Percentiles rank a stretch among this genome's conserved stretches.
Evolutionary conservation across 805 yeast species (phyloP).

Genomic region (Candida takata): DNA sequence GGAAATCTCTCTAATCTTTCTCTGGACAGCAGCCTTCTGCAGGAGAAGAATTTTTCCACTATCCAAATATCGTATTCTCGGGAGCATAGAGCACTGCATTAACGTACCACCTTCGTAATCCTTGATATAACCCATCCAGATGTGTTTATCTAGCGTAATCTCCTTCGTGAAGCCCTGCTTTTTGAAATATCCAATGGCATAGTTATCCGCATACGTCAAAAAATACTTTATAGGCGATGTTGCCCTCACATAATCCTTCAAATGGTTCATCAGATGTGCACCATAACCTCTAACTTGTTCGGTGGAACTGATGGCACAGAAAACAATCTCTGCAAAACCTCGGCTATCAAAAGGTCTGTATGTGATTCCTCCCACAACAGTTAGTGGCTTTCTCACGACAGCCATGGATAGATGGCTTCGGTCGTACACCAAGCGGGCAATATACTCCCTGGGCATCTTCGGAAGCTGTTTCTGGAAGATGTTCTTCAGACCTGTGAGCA

Average conservation of each 20-base stretch:
- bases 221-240: slow-evolving; percentile 83
- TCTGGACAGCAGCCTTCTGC: slow-evolving; percentile 87
- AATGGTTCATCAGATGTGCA: slow-evolving; percentile 96
- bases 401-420: slow-evolving; percentile 94
- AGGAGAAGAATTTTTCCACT: slow-evolving; percentile 76
- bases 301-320: slow-evolving; percentile 94
- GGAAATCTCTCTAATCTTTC: slow-evolving; percentile 74
- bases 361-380: slow-evolving; percentile 97
- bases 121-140: slow-evolving; percentile 98
- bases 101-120: slow-evolving; percentile 98
- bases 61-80: slow-evolving; percentile 81
- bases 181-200: slow-evolving; percentile 97
- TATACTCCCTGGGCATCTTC: slow-evolving; percentile 97
- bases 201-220: slow-evolving; percentile 94
- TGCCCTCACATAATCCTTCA: slow-evolving; percentile 88
- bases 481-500: slow-evolving; percentile 89
- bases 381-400: slow-evolving; percentile 84
- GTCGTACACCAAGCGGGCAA: slow-evolving; percentile 90
- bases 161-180: slow-evolving; percentile 98
- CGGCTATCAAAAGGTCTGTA: slow-evolving; percentile 88
- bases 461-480: slow-evolving; percentile 97
- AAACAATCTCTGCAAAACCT: slow-evolving; percentile 95
- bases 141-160: slow-evolving; percentile 71
- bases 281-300: slow-evolving; percentile 99
- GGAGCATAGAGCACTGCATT: slow-evolving; percentile 95